Percentiles rank a stretch among this genome's conserved stretches.
phyloP scores from a whole-genome alignment of 768 basidiomycete species.

The Leccinum uliginosum region DNA sequence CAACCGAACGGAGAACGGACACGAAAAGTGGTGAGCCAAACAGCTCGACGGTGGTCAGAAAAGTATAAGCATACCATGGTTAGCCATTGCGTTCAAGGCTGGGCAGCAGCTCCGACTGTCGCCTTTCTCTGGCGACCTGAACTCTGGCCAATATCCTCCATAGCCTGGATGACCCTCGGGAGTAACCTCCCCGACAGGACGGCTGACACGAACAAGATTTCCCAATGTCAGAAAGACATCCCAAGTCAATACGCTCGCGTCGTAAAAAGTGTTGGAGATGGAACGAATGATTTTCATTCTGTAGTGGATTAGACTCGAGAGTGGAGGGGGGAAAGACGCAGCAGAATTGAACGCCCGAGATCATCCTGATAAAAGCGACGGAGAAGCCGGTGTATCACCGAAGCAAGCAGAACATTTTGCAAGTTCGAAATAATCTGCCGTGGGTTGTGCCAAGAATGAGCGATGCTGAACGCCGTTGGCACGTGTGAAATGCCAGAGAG shows the following conservation, averaged over 20 bases:
- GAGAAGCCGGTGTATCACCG: background rate
- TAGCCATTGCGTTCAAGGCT: constrained; percentile 73
- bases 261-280: constrained; percentile 3
- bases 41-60: constrained; percentile 30
- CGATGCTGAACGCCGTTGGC: background rate
- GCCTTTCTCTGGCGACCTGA: constrained; percentile 47
- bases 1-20: background rate
- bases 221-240: constrained; percentile 14
- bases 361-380: constrained; percentile 5
- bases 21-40: background rate
- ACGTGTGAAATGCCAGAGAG: background rate
- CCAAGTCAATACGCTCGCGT: constrained; percentile 3
- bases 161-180: constrained; percentile 50
- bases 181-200: constrained; percentile 48
- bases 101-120: constrained; percentile 73
- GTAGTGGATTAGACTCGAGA: background rate
- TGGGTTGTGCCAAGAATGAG: background rate
- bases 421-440: background rate
- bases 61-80: constrained; percentile 61
- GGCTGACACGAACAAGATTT: constrained; percentile 14
- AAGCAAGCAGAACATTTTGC: background rate
- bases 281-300: constrained; percentile 8
- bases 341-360: background rate
- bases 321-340: background rate
- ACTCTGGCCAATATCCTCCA: constrained; percentile 67